Base-by-base conservation (phyloP, 1,284 basidiomycete genomes). In the Ustilago xerochloae region DNA sequence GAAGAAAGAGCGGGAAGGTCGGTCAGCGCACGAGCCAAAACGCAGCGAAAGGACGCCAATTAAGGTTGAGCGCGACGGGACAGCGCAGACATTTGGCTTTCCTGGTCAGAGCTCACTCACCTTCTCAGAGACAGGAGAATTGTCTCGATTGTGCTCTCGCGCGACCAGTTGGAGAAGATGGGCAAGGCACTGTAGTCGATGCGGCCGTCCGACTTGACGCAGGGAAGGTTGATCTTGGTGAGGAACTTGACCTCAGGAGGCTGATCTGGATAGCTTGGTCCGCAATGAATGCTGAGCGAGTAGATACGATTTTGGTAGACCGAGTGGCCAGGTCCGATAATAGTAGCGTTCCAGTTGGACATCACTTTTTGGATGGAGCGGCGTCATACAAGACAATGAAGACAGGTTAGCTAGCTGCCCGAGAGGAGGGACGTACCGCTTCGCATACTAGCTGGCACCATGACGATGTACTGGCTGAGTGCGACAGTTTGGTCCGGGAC, bases 281-380 rank as follows among this genome's bases (percentile, higher is more conserved):
- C 92, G 84, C 96, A 98, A 81, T 88, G 87, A 84, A 99, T 95
- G 87, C 91, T 93, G 80, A 99, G 89, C 64, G 91, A 93, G 89
- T 98, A 99, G 86, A 99, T 99, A 55, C 96, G 90, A 87, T 99
- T 99, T 89, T 99, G 94, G 86, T 96, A 94, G 12, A 96, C 93
- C 20, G 80, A 80, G 87, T 98, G 95, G 61, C 94, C 94, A 32
- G 97, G 96, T 9, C 96, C 97, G 73, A 99, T 93, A 87, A 99
- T 96, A 12, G 97, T 99, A 39, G 95, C 96, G 84, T 97, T 98
- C 96, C 96, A 99, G 84, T 94, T 89, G 86, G 90, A 92, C 96
- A 99, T 98, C 68, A 80, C 80, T 82, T 54, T 49, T 18, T 12
- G 6, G 29, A 26, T 4, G 6, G 26, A 55, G 20, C 13, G 7